A percentile compares a stretch with the other conserved stretches of the same genome.
Conservation (phyloP, 257 asterid species). For the Agastache rugosa region DNA sequence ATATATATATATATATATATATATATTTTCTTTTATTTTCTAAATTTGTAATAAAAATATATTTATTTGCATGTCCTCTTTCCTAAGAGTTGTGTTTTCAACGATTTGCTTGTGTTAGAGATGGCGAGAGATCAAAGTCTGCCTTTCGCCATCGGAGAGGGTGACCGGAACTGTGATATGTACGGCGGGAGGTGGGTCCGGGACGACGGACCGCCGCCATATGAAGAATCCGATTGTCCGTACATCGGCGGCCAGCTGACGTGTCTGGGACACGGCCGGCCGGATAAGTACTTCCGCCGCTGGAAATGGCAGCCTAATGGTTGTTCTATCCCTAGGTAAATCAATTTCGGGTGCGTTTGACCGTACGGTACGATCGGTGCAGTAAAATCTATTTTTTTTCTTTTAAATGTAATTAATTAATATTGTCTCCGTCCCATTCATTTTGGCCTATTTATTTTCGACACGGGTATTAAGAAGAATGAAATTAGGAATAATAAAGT, state of each 20-base stretch:
- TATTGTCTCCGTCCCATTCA: too few relatives aligned
- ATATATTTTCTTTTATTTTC: background rate
- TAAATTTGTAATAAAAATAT: background rate
- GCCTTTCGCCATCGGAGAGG: slow-evolving; percentile 49
- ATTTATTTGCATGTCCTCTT: background rate
- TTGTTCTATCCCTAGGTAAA: slow-evolving; percentile 69
- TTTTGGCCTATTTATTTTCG: too few relatives aligned
- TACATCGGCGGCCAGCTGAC: slow-evolving; percentile 61
- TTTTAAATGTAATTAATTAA: too few relatives aligned
- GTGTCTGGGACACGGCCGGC: slow-evolving; percentile 67
- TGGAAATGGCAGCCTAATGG: slow-evolving; percentile 90
- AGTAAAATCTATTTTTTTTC: too few relatives aligned
- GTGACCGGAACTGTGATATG: slow-evolving; percentile 48
- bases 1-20: too few relatives aligned
- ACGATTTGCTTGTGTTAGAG: slow-evolving; percentile 30
- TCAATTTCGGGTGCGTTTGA: background rate
- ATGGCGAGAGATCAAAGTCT: slow-evolving; percentile 36
- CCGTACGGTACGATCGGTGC: too few relatives aligned
- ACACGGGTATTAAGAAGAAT: too few relatives aligned
- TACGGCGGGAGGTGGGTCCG: slow-evolving; percentile 71
- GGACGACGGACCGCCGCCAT: slow-evolving; percentile 57
- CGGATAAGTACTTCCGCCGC: slow-evolving; percentile 56
- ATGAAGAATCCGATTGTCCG: slow-evolving; percentile 74
- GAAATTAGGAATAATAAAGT: too few relatives aligned
- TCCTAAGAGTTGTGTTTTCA: background rate